Conservation (phyloP, 164 flowering plant genomes). For the Vitis cinerea region DNA sequence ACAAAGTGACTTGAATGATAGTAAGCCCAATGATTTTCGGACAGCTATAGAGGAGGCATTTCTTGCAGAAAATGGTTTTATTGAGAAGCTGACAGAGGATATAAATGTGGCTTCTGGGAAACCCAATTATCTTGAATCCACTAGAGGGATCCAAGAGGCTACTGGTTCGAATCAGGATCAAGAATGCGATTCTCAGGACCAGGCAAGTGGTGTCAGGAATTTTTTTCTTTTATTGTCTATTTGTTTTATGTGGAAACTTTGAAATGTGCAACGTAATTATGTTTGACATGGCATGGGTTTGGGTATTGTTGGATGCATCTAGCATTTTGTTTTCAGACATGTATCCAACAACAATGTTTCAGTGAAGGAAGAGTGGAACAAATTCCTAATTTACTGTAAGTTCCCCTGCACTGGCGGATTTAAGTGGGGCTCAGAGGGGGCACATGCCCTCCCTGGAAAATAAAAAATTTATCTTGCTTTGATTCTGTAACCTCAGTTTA, state of each 20-base stretch:
- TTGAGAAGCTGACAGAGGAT: constrained; percentile 40
- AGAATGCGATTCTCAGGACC: constrained; percentile 38
- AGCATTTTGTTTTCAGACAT: no score
- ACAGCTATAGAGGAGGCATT: constrained; percentile 91
- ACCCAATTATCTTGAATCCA: constrained; percentile 26
- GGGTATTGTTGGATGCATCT: no score
- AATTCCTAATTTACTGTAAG: no score
- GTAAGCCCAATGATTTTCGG: constrained; percentile 62
- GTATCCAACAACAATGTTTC: no score
- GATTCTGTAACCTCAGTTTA: no score
- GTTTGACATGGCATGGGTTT: no score
- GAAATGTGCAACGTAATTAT: no score
- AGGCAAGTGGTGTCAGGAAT: constrained; percentile 42
- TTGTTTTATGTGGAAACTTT: background rate
- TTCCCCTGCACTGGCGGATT: no score
- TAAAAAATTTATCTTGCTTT: no score
- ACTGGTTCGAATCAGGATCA: constrained; percentile 65
- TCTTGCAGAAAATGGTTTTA: constrained; percentile 76
- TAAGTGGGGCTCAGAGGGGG: no score
- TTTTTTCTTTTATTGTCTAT: background rate
- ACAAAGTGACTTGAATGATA: constrained; percentile 52
- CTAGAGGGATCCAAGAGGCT: constrained; percentile 50
- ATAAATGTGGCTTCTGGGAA: constrained; percentile 43
- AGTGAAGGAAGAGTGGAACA: no score
- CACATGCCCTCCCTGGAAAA: no score